Percentiles rank a stretch among this genome's conserved stretches.
Evolutionary conservation across 768 basidiomycete species (phyloP).

Genomic region (Rhizopogon vulgaris): DNA sequence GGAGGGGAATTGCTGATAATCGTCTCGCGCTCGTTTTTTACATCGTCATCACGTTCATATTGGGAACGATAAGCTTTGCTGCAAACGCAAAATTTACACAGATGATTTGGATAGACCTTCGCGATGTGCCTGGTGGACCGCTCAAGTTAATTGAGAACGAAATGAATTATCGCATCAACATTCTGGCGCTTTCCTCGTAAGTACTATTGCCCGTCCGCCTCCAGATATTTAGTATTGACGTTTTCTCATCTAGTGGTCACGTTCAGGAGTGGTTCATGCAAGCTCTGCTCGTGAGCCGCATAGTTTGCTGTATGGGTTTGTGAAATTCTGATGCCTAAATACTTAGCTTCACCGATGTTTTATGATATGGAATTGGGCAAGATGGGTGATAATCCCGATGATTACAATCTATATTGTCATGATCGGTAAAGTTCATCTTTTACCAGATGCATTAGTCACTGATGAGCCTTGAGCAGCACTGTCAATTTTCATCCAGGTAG

Average conservation of each 20-base stretch:
- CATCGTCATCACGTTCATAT: conserved; percentile 3
- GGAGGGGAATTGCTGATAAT: not conserved
- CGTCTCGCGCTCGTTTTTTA: not conserved
- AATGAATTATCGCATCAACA: not conserved
- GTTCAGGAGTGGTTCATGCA: not conserved
- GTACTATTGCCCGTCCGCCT: not conserved
- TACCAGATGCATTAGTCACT: not conserved
- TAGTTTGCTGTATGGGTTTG: not conserved
- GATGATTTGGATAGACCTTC: conserved; percentile 17
- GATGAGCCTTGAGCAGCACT: not conserved
- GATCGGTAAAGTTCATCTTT: conserved; percentile 3
- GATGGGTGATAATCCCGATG: conserved; percentile 16
- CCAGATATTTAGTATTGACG: not conserved
- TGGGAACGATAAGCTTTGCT: conserved; percentile 12
- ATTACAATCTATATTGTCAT: conserved; percentile 1
- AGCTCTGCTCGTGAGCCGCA: not conserved
- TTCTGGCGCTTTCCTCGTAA: not conserved
- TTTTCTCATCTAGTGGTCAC: not conserved
- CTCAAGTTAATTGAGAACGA: not conserved
- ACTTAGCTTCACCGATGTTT: too few relatives aligned
- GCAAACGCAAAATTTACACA: conserved; percentile 12
- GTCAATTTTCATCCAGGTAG: not conserved
- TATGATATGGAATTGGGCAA: too few relatives aligned
- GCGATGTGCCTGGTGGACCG: not conserved
- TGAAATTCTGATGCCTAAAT: not conserved